These are phyloP conservation scores for Colletotrichum coccodes DNA, from an alignment of 2,329 filamentous ascomycete genomes.

Conservation along the genomic window DNA sequence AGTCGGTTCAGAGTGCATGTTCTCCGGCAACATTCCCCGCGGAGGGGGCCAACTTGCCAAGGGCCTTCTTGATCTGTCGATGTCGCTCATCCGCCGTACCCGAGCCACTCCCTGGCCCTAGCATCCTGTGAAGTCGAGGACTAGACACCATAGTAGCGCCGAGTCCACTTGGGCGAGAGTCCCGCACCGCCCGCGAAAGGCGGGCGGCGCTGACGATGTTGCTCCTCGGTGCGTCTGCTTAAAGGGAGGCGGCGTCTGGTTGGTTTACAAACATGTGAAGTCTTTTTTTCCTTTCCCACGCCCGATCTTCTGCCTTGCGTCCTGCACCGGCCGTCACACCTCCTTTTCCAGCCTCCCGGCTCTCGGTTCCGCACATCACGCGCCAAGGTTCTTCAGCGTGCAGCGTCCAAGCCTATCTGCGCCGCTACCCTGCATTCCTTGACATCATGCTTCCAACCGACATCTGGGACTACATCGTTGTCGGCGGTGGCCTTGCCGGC, in stretches of 20 bases:
- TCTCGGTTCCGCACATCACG: not conserved
- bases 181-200: not conserved
- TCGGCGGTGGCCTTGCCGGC: constrained; percentile 50
- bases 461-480: constrained; percentile 47
- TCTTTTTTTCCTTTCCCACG: not conserved
- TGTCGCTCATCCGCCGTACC: not conserved
- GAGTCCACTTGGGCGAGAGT: not conserved
- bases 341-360: not conserved
- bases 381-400: not conserved
- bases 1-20: not conserved
- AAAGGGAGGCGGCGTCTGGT: not conserved
- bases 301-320: not conserved
- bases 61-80: not conserved
- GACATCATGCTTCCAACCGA: constrained; percentile 1
- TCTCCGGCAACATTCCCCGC: not conserved
- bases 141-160: not conserved
- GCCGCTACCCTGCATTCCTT: not conserved
- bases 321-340: not conserved
- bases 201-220: not conserved
- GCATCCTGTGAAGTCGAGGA: not conserved
- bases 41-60: not conserved
- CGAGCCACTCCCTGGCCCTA: not conserved
- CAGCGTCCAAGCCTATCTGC: not conserved
- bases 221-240: not conserved
- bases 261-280: not conserved